Conservation (phyloP, 1,139 yeast species). For the Geotrichum histeridarum region DNA sequence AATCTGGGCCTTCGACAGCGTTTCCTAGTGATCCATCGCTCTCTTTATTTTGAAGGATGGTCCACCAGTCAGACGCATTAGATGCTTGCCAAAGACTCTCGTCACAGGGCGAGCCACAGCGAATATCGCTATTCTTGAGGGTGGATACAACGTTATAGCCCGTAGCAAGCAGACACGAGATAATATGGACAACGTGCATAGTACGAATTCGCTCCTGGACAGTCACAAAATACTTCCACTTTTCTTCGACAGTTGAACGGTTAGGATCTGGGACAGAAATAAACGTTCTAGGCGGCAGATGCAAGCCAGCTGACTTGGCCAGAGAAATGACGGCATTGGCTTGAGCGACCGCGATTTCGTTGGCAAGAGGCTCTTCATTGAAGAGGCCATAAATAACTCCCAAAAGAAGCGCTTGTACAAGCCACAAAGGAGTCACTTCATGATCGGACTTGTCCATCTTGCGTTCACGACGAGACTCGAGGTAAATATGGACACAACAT, state of each 20-base stretch:
- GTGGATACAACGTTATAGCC: slow-evolving; percentile 59
- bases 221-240: slow-evolving; percentile 68
- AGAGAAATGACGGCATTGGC: slow-evolving; percentile 72
- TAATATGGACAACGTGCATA: slow-evolving; percentile 68
- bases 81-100: slow-evolving; percentile 69
- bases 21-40: slow-evolving; percentile 26
- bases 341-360: slow-evolving; percentile 70
- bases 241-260: slow-evolving; percentile 44
- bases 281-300: slow-evolving; percentile 48
- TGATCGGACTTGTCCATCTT: slow-evolving; percentile 16
- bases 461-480: slow-evolving; percentile 54
- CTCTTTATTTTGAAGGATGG: slow-evolving; percentile 29
- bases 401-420: slow-evolving; percentile 78
- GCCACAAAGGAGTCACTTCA: slow-evolving; percentile 70
- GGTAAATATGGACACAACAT: slow-evolving; percentile 66
- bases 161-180: slow-evolving; percentile 66
- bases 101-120: slow-evolving; percentile 71
- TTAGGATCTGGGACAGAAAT: slow-evolving; percentile 35
- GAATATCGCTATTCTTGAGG: slow-evolving; percentile 53
- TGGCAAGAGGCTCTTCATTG: slow-evolving; percentile 66
- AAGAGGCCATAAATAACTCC: slow-evolving; percentile 80
- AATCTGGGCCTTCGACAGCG: slow-evolving; percentile 30
- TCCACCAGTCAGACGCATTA: slow-evolving; percentile 55
- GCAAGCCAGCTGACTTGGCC: slow-evolving; percentile 69
- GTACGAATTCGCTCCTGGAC: slow-evolving; percentile 86